Conservation (phyloP, 495 filamentous ascomycete species). For the Penicillium nucicola region DNA sequence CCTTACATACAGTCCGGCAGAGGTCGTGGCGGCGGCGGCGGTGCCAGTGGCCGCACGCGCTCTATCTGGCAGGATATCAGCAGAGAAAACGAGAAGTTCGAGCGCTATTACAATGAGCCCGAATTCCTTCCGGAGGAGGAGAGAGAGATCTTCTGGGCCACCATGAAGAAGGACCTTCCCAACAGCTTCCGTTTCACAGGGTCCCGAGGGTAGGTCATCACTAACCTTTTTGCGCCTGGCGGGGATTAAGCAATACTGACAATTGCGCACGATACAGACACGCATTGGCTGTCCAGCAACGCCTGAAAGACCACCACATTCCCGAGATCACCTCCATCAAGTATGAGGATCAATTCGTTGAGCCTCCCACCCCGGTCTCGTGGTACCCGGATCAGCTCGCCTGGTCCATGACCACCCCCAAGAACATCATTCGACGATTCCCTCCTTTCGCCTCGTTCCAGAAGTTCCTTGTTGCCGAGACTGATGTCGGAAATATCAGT, state of each 20-base stretch:
- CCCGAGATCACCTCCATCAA: constrained; percentile 81
- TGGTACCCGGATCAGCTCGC: constrained; percentile 95
- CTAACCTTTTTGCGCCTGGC: not conserved
- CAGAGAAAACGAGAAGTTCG: constrained; percentile 72
- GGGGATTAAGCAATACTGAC: constrained; percentile 8
- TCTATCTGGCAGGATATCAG: constrained; percentile 53
- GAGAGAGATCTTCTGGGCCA: constrained; percentile 73
- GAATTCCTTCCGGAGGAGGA: constrained; percentile 72
- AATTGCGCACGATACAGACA: constrained; percentile 48
- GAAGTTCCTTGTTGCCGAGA: constrained; percentile 97
- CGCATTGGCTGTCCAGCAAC: constrained; percentile 80
- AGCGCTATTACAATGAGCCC: constrained; percentile 78
- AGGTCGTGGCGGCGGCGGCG: constrained; percentile 35
- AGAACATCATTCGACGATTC: constrained; percentile 87
- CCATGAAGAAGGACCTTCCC: constrained; percentile 76
- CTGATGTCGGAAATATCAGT: constrained; percentile 93
- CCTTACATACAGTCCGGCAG: constrained; percentile 23
- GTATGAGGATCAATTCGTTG: constrained; percentile 75
- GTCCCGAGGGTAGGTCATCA: constrained; percentile 65
- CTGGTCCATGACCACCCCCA: constrained; percentile 95
- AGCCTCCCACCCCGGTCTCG: constrained; percentile 72
- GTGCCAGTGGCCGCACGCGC: constrained; percentile 26
- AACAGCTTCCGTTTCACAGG: constrained; percentile 97
- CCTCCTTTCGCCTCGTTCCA: constrained; percentile 92
- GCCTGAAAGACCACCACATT: constrained; percentile 81